These are phyloP conservation scores for Euphorbia peplus DNA, from an alignment of 345 rosid species.

Conservation along the genomic window DNA sequence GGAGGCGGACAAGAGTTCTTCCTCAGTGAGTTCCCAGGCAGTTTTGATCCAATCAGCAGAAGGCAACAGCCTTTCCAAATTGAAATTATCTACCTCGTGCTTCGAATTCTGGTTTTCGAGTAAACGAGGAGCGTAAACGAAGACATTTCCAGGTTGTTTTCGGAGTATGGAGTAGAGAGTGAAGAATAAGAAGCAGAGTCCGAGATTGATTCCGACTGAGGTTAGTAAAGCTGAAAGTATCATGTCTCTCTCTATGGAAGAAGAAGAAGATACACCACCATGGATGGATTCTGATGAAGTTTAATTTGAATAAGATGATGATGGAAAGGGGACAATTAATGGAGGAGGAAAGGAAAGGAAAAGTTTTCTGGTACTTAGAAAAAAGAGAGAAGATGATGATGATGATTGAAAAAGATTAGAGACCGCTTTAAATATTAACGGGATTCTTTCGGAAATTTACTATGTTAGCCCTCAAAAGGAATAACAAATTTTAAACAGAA, in stretches of 20 bases:
- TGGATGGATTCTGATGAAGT: not conserved
- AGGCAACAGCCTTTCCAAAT: conserved; percentile 66
- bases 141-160: conserved; percentile 64
- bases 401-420: no score
- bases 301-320: not conserved
- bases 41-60: conserved; percentile 77
- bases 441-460: not conserved
- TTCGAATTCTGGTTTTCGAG: conserved; percentile 35
- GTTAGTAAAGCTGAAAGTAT: conserved; percentile 82
- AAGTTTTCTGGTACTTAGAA: not conserved
- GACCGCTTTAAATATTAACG: no score
- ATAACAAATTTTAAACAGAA: no score
- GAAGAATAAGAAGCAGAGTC: conserved; percentile 72
- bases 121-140: conserved; percentile 68
- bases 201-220: conserved; percentile 94
- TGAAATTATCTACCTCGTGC: conserved; percentile 31
- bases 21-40: conserved; percentile 71
- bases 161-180: conserved; percentile 73
- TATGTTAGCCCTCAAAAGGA: not conserved
- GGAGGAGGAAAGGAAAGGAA: not conserved
- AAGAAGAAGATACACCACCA: not conserved
- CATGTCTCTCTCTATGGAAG: conserved; percentile 44
- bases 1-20: conserved; percentile 47
- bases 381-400: no score
- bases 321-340: not conserved